Base-by-base conservation (phyloP, 208 protist genomes). In the Paratrypanosoma confusum region DNA sequence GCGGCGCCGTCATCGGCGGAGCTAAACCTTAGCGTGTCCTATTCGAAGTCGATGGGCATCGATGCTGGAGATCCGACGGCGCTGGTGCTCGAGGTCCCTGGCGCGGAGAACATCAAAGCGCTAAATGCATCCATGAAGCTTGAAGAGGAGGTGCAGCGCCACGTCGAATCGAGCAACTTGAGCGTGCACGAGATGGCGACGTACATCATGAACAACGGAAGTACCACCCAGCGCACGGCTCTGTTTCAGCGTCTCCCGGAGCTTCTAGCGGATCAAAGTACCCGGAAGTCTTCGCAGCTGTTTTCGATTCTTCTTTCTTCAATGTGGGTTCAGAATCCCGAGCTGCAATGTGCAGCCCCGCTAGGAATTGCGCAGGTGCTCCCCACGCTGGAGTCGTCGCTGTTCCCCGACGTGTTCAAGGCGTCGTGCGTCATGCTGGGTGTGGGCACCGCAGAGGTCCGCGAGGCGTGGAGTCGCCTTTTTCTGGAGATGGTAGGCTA, bases 121-220 rank as follows among this genome's bases (percentile, higher is more conserved):
- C 62, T 91, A 13, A 89, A 71, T 44, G 82, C 69, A 1, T 71
- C 76, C 2, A 34, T 83, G n/a, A 72, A 90, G 56, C 80, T 67
- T 39, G 86, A 89, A 46, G 80, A 91, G 64, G 80, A 61, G 22
- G 86, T 95, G 29, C 82, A 92, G 60, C 78, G 73, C n/a, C 82
- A 90, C 59, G 65, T 95, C 6, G 80, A 95, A 45, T 70, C 65
- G 34, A 50, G 73, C 35, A 84, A 86, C 38, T 67, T 95, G n/a
- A 81, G 73, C 4, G 22, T 87, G 23, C 73, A 90, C 50, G 81
- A 91, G 22, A 64, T 67, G 4, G 71, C 78, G 2, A 70, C 48
- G 54, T 95, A 92, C 47, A 89, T 95, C 26, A 90, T 95, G 79
- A 66, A 56, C 0, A 92, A 95, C 44, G 82, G 86, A 41, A 92